phyloP scores from a whole-genome alignment of 768 basidiomycete genomes.

The Stropharia rugosoannulata region DNA sequence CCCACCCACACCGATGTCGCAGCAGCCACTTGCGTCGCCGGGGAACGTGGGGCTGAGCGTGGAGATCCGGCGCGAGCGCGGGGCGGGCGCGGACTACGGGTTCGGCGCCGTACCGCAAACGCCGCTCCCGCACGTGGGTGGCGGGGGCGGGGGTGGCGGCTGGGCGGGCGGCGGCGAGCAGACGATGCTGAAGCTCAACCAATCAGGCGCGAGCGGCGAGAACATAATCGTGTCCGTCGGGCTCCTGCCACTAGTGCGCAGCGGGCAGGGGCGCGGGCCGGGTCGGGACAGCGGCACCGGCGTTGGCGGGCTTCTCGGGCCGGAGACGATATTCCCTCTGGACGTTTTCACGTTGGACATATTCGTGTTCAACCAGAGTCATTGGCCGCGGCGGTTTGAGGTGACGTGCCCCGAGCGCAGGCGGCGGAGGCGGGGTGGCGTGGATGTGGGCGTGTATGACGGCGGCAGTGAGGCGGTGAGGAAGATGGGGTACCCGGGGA shows the following conservation, averaged over 20 bases:
- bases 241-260: slow-evolving; percentile 28
- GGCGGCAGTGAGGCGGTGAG: slow-evolving; percentile 27
- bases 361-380: slow-evolving; percentile 82
- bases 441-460: slow-evolving; percentile 24
- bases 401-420: slow-evolving; percentile 63
- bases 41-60: slow-evolving; percentile 55
- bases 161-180: slow-evolving; percentile 32
- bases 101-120: slow-evolving; percentile 42
- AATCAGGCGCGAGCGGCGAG: slow-evolving; percentile 41
- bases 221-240: slow-evolving; percentile 73
- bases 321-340: slow-evolving; percentile 64
- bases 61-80: slow-evolving; percentile 66
- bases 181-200: slow-evolving; percentile 29
- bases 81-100: slow-evolving; percentile 31
- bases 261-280: slow-evolving; percentile 16
- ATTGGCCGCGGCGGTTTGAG: slow-evolving; percentile 77
- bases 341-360: slow-evolving; percentile 81
- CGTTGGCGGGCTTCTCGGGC: slow-evolving; percentile 16
- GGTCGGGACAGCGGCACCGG: slow-evolving; percentile 2
- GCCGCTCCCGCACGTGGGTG: slow-evolving; percentile 53
- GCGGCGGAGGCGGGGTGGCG: slow-evolving; percentile 40
- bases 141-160: slow-evolving; percentile 33
- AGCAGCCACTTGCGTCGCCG: slow-evolving; percentile 53
- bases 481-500: slow-evolving; percentile 53
- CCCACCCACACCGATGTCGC: slow-evolving; percentile 53